Base-by-base conservation (phyloP, 129 eudicot genomes). In the Tagetes erecta region DNA sequence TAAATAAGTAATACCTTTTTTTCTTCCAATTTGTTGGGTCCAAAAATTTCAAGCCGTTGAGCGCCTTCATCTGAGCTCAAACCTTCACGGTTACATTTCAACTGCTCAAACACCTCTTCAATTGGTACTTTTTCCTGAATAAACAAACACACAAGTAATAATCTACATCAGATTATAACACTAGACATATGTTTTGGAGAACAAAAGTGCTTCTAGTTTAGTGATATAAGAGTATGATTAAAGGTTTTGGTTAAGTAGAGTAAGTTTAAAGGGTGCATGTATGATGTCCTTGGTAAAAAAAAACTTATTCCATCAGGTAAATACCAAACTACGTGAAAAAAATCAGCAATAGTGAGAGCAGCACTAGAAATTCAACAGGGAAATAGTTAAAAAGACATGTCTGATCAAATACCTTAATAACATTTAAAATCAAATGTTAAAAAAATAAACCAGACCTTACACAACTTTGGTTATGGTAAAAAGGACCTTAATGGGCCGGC, bases 101-200 rank as follows among this genome's bases (percentile, higher is more conserved):
- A 67, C 86, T 81, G 88, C 73, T 78, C 88, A 53, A 87, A 87
- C 76, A 87, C 88, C 80, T 87, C 92, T 65, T 87, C 92, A 4
- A 87, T 80, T 34, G 92, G 92, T 64, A 87, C 84, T 75, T 78
- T 84, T 74, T 84, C 92, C 92, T 87, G 84, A 59, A 33, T 58
- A 42, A 41, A 9, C 50, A 44, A 5, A 57, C 44, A 65, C 38
- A 64, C 6, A 12, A 37, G 36, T 27, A 65, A 46, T 37, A 69
- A 9, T 31, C 64, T 47, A 57, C 6, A 67, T 30, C 8, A 1
- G 10, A 68, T 56, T 20, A 57, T 76, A 44, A 47, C 51, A 38
- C 42, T 8, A 64, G 3, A 51, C 12, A 40, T 6, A 38, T 49
- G 40, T n/a, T 35, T 49, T 3, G 40, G 47, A 20, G 38, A 63